Evolutionary conservation across 352 stramenopile genomes (phyloP).

Genomic region (Phytophthora syringae): DNA sequence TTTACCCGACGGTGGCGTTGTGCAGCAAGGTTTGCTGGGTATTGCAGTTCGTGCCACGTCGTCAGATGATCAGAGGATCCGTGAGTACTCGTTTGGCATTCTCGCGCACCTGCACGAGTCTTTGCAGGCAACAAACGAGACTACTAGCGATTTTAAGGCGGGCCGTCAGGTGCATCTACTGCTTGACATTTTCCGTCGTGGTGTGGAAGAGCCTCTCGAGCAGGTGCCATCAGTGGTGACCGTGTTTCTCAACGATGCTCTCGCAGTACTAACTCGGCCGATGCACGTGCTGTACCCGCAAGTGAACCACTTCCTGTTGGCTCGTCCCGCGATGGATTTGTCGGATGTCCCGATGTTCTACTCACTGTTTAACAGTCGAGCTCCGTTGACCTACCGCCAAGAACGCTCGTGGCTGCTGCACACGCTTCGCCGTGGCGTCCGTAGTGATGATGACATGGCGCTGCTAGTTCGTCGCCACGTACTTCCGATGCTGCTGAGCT

Average conservation of each 20-base stretch:
- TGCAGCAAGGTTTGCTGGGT: slow-evolving; percentile 77
- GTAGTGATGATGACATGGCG: slow-evolving; percentile 66
- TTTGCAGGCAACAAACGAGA: slow-evolving; percentile 60
- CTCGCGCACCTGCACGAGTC: slow-evolving; percentile 78
- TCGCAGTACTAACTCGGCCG: slow-evolving; percentile 71
- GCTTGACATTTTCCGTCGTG: slow-evolving; percentile 81
- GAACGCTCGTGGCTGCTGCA: slow-evolving; percentile 88
- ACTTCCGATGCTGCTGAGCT: slow-evolving; percentile 83
- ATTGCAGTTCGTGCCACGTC: slow-evolving; percentile 77
- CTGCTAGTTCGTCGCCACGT: slow-evolving; percentile 82
- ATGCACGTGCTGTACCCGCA: slow-evolving; percentile 78
- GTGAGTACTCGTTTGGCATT: slow-evolving; percentile 76
- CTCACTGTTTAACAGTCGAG: slow-evolving; percentile 83
- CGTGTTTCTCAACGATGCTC: slow-evolving; percentile 83
- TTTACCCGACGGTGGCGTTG: slow-evolving; percentile 55
- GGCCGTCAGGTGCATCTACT: slow-evolving; percentile 81
- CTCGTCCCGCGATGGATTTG: slow-evolving; percentile 79
- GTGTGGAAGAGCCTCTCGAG: slow-evolving; percentile 53
- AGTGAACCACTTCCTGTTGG: slow-evolving; percentile 86
- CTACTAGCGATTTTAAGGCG: slow-evolving; percentile 66
- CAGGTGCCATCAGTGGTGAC: slow-evolving; percentile 78
- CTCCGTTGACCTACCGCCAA: slow-evolving; percentile 75
- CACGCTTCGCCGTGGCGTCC: slow-evolving; percentile 69
- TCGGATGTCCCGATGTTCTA: slow-evolving; percentile 91
- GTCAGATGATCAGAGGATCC: slow-evolving; percentile 58